Evolutionary conservation across 352 stramenopile genomes (phyloP), one percentile per base, ranked within the genome.

Genomic region (Globisporangium parvum): DNA sequence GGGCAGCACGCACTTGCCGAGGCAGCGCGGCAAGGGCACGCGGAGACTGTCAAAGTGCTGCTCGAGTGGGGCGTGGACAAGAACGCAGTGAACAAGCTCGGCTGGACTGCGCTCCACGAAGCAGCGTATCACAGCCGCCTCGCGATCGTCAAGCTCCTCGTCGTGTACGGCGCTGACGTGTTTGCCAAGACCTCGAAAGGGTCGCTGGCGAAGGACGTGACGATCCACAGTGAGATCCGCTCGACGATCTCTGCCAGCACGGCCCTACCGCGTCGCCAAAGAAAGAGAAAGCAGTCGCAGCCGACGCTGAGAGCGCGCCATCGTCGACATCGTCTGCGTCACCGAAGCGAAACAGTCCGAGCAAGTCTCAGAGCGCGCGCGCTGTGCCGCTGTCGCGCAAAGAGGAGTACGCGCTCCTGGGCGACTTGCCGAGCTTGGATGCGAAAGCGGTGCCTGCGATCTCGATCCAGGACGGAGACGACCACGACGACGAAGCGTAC

Each of bases 31-130:
- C 80, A 91, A 69, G 84, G 79, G 23, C 77, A 83, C 6, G 49
- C 51, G 9, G 68, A 84, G 1, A 86, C 69, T 2, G 77, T 89
- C 41, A 91, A 90, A 49, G 67, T 85, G 49, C 53, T 93, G 24
- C 62, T 93, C 6, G 84, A 93, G 40, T 89, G 80, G 73, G 81
- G 79, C 14, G 68, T 87, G n/a, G 70, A 90, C 59, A 91, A 88
- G 51, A 88, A 93, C 42, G 79, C 73, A 2, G 70, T 73, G 21
- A 93, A 93, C 67, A 70, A 63, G 18, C 65, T 89, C 26, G 75
- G 82, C 15, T 92, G 79, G 81, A 87, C 77, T n/a, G 81, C 81
- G 21, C 70, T 93, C 6, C 84, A 93, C 50, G 79, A 92, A 59
- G 69, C 84, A 5, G 80, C 78, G 18, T 91, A 92, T 53, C 81